These are phyloP conservation scores for Fusarium chaquense DNA, from an alignment of 2,329 filamentous ascomycete genomes.

Conservation along the genomic window DNA sequence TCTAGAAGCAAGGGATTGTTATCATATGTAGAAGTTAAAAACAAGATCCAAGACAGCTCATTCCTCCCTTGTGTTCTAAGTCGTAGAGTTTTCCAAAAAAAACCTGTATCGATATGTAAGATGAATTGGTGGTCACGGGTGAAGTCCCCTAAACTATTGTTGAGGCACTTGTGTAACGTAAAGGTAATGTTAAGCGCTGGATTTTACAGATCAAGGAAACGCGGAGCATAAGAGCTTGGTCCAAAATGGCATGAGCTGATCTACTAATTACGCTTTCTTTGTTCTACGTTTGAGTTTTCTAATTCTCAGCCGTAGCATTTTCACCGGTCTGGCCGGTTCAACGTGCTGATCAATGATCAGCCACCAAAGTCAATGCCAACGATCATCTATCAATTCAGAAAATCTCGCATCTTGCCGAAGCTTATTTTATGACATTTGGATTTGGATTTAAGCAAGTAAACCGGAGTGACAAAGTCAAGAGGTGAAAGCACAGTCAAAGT, in stretches of 20 bases:
- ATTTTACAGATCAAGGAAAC: background rate
- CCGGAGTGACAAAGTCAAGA: background rate
- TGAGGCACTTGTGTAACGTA: background rate
- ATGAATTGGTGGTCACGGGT: background rate
- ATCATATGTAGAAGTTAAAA: background rate
- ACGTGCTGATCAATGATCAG: conserved; percentile 18
- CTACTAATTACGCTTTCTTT: background rate
- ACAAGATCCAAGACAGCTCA: background rate
- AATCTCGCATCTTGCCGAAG: background rate
- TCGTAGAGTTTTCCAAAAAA: background rate
- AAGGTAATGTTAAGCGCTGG: background rate
- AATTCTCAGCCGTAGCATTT: background rate
- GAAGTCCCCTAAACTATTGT: background rate
- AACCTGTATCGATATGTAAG: background rate
- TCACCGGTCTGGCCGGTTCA: conserved; percentile 35
- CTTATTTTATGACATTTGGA: too few relatives aligned
- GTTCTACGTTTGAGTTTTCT: background rate
- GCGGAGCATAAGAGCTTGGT: background rate
- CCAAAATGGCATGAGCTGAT: background rate
- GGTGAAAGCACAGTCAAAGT: background rate
- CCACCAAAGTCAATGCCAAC: conserved; percentile 4
- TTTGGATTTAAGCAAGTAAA: background rate
- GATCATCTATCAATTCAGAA: background rate
- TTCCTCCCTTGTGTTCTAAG: background rate
- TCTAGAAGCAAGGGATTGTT: background rate